Conservation (phyloP, 176 grass and related monocot genomes). For the Tillandsia fasciculata region DNA sequence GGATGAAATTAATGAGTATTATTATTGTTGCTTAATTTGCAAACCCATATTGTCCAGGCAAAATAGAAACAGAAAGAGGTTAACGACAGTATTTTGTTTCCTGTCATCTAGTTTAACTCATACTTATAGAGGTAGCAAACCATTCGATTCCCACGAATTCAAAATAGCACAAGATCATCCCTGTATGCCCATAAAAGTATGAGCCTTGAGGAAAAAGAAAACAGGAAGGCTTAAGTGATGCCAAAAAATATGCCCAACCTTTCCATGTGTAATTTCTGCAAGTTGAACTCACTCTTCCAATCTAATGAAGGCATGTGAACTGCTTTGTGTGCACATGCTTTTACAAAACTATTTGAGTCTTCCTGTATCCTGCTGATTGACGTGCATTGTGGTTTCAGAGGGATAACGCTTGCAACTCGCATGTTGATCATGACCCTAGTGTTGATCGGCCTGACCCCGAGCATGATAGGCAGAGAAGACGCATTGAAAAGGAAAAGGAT, state of each 20-base stretch:
- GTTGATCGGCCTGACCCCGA: slow-evolving; percentile 82
- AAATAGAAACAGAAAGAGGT: too few relatives aligned
- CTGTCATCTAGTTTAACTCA: too few relatives aligned
- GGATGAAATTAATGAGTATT: too few relatives aligned
- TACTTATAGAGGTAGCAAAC: too few relatives aligned
- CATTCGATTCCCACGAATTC: too few relatives aligned
- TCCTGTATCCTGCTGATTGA: neutral
- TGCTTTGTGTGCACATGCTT: neutral
- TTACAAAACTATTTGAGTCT: neutral
- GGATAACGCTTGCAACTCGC: slow-evolving; percentile 43
- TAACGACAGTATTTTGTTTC: too few relatives aligned
- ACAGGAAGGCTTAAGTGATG: too few relatives aligned
- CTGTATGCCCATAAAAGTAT: too few relatives aligned
- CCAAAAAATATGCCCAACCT: neutral
- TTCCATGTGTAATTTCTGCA: neutral
- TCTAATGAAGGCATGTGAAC: neutral
- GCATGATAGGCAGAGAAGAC: slow-evolving; percentile 72
- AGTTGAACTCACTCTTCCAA: neutral
- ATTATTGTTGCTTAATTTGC: too few relatives aligned
- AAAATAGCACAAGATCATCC: too few relatives aligned
- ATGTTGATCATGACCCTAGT: slow-evolving; percentile 63
- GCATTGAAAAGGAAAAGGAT: slow-evolving; percentile 70
- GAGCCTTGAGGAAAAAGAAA: too few relatives aligned
- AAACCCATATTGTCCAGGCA: too few relatives aligned
- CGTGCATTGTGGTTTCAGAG: slow-evolving; percentile 41